Percentiles rank a stretch among this genome's conserved stretches.
Conservation (phyloP, 176 grass and related monocot genomes). For the Microstegium vimineum region DNA sequence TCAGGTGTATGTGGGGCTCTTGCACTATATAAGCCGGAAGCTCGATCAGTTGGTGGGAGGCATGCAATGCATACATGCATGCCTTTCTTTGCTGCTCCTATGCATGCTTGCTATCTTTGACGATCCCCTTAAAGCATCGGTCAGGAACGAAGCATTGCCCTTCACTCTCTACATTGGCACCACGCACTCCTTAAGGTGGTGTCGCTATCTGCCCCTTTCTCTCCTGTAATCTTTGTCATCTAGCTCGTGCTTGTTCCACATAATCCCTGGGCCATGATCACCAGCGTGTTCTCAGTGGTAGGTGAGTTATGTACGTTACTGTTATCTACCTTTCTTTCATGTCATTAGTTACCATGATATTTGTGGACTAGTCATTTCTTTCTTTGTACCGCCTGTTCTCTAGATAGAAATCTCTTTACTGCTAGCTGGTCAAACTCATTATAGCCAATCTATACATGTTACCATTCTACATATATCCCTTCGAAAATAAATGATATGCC, state of each 20-base stretch:
- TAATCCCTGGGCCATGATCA: conserved; percentile 45
- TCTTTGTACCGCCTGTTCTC: background rate
- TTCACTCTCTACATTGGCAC: conserved; percentile 34
- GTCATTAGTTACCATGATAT: conserved; percentile 9
- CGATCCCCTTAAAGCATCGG: conserved; percentile 56
- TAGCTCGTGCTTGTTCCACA: conserved; percentile 20
- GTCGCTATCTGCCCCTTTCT: conserved; percentile 42
- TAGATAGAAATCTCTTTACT: background rate
- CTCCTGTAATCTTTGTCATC: conserved; percentile 35
- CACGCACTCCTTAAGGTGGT: conserved; percentile 43
- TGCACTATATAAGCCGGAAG: conserved; percentile 75
- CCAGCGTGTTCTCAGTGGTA: conserved; percentile 28
- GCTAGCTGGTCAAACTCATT: background rate
- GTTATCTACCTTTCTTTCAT: conserved; percentile 28
- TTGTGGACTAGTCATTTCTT: background rate
- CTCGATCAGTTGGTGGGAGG: conserved; percentile 78
- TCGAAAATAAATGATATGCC: background rate
- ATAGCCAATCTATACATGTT: background rate
- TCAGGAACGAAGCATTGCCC: conserved; percentile 41
- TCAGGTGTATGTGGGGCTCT: conserved; percentile 48
- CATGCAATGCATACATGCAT: conserved; percentile 32
- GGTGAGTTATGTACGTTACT: conserved; percentile 47
- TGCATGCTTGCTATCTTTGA: conserved; percentile 39
- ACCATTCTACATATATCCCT: background rate
- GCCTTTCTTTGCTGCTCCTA: conserved; percentile 20